Evolutionary conservation across 2,329 filamentous ascomycete species (phyloP).

Genomic region (Ophiostoma tasmaniense): DNA sequence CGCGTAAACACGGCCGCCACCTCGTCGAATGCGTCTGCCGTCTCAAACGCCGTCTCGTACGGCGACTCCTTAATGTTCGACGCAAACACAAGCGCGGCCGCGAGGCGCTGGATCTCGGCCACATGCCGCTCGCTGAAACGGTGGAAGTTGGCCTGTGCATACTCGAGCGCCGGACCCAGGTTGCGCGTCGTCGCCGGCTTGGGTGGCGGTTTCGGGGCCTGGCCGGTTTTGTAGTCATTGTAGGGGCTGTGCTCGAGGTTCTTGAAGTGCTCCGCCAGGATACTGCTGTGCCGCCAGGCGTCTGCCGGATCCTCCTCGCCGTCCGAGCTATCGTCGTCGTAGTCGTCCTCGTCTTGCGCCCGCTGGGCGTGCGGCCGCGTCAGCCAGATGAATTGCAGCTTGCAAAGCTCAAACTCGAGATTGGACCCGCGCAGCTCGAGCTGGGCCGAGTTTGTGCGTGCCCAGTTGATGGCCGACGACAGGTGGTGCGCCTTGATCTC

Average conservation of each 20-base stretch:
- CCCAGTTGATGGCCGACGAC: conserved; percentile 79
- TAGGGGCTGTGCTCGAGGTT: background rate
- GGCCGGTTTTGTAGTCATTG: background rate
- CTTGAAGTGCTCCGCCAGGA: background rate
- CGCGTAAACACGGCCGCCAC: conserved; percentile 80
- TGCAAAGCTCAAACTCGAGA: conserved; percentile 87
- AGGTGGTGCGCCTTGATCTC: conserved; percentile 69
- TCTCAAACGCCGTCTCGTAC: conserved; percentile 70
- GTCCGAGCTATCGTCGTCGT: conserved; percentile 35
- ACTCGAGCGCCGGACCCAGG: conserved; percentile 52
- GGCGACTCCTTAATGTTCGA: conserved; percentile 68
- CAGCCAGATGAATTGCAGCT: conserved; percentile 81
- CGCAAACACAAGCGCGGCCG: conserved; percentile 70
- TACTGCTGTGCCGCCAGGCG: background rate
- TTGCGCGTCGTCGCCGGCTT: conserved; percentile 27
- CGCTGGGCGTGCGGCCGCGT: conserved; percentile 46
- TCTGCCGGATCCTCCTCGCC: conserved; percentile 33
- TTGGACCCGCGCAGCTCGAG: conserved; percentile 81
- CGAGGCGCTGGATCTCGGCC: conserved; percentile 70
- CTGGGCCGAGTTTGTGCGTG: conserved; percentile 57
- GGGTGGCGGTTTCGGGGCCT: background rate
- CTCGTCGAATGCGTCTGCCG: conserved; percentile 59
- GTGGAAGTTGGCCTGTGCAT: conserved; percentile 66
- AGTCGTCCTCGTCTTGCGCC: conserved; percentile 38
- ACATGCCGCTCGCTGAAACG: conserved; percentile 68